phyloP scores from a whole-genome alignment of 2,329 filamentous ascomycete genomes.

The Chaetomium strumarium region DNA sequence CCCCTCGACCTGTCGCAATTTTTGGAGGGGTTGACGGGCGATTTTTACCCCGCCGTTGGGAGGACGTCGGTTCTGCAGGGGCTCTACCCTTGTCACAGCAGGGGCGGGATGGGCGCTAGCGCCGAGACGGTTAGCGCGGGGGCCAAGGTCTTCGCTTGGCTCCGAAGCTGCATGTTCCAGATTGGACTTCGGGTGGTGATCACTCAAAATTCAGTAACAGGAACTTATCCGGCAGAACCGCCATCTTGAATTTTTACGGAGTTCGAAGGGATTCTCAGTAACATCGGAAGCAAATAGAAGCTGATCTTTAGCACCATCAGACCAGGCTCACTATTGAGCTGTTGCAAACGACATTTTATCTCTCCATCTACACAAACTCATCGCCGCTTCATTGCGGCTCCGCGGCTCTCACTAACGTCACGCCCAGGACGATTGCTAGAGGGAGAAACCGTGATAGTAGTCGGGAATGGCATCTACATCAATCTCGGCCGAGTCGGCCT shows the following conservation, averaged over 20 bases:
- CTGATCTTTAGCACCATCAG: too few relatives aligned
- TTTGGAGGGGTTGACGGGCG: constrained; percentile 18
- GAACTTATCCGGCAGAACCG: too few relatives aligned
- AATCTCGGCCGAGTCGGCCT: constrained; percentile 6
- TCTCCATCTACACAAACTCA: too few relatives aligned
- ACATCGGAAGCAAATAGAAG: too few relatives aligned
- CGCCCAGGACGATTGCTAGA: too few relatives aligned
- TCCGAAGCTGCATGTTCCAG: not conserved
- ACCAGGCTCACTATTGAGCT: too few relatives aligned
- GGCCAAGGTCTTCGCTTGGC: not conserved
- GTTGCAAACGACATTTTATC: too few relatives aligned
- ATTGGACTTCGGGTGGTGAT: not conserved
- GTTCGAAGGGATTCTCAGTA: too few relatives aligned
- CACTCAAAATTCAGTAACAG: too few relatives aligned
- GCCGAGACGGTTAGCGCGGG: not conserved
- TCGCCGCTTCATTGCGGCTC: too few relatives aligned
- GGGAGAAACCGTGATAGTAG: not conserved
- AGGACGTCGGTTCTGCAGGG: constrained; percentile 20
- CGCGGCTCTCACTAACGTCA: too few relatives aligned
- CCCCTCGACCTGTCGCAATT: constrained; percentile 13
- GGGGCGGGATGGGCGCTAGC: not conserved
- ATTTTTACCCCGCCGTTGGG: constrained; percentile 24
- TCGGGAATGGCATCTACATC: constrained; percentile 4
- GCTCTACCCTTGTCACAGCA: constrained; percentile 1
- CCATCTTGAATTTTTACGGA: too few relatives aligned